A percentile compares a stretch with the other conserved stretches of the same genome.
These are phyloP conservation scores for Naganishia randhawae DNA, from an alignment of 768 basidiomycete species.

Conservation along the genomic window DNA sequence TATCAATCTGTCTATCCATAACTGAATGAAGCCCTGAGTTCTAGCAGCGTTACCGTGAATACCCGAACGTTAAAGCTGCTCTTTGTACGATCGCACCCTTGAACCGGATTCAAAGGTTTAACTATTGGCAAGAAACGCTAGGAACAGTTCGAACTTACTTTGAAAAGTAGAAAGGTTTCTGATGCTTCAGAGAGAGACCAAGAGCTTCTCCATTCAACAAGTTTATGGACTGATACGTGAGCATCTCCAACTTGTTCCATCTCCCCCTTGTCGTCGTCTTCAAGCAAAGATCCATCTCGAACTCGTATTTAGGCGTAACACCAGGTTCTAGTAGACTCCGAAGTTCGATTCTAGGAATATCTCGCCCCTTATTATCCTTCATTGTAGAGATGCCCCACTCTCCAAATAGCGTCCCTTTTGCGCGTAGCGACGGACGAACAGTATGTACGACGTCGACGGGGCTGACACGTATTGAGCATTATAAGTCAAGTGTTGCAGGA, in stretches of 20 bases:
- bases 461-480: too few species aligned
- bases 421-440: conserved; percentile 70
- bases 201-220: conserved; percentile 69
- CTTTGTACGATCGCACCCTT: conserved; percentile 16
- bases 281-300: conserved; percentile 49
- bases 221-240: conserved; percentile 70
- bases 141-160: conserved; percentile 56
- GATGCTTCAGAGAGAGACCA: conserved; percentile 71
- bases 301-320: conserved; percentile 45
- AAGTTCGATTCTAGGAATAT: conserved; percentile 33
- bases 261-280: conserved; percentile 66
- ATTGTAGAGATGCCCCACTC: conserved; percentile 37
- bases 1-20: background rate
- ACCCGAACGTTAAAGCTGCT: background rate
- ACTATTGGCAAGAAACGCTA: background rate
- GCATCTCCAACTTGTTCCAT: conserved; percentile 65
- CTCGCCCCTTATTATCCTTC: conserved; percentile 15
- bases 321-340: conserved; percentile 46
- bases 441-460: conserved; percentile 63
- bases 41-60: background rate
- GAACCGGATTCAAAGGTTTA: background rate
- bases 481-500: too few species aligned
- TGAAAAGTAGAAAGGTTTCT: conserved; percentile 90
- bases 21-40: background rate
- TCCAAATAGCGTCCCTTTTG: conserved; percentile 53